Percentiles rank a stretch among this genome's conserved stretches.
These are phyloP conservation scores for Xylaria sp. DNA, from an alignment of 2,329 filamentous ascomycete species.

Conservation along the genomic window DNA sequence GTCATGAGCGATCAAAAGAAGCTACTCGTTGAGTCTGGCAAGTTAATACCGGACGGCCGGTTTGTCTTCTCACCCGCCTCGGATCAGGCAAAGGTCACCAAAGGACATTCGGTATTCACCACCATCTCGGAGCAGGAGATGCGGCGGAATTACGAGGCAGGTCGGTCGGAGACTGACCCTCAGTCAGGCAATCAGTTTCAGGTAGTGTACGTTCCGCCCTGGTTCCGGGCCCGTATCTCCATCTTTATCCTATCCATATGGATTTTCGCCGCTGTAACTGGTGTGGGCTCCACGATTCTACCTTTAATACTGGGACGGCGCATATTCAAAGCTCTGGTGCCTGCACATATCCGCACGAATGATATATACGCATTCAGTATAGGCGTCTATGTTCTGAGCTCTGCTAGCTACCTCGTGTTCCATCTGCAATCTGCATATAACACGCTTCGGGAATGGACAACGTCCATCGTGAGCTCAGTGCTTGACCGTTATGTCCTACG, in stretches of 20 bases:
- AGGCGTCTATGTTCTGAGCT: constrained; percentile 84
- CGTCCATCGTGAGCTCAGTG: constrained; percentile 43
- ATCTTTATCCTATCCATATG: constrained; percentile 91
- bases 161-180: constrained; percentile 62
- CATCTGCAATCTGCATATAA: constrained; percentile 58
- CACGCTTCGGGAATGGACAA: constrained; percentile 50
- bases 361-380: constrained; percentile 97
- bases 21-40: constrained; percentile 58
- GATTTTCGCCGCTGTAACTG: constrained; percentile 90
- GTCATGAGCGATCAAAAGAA: constrained; percentile 55
- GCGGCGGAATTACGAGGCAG: constrained; percentile 70
- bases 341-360: constrained; percentile 79
- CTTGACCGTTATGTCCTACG: constrained; percentile 49
- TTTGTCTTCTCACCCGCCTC: constrained; percentile 95
- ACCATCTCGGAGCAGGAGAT: constrained; percentile 76
- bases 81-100: constrained; percentile 93
- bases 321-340: constrained; percentile 79
- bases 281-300: constrained; percentile 84
- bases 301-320: constrained; percentile 86
- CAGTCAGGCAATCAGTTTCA: constrained; percentile 72
- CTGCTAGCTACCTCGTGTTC: constrained; percentile 69
- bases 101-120: constrained; percentile 83
- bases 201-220: constrained; percentile 83
- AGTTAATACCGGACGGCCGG: constrained; percentile 75
- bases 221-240: constrained; percentile 82